Evolutionary conservation across 164 flowering plant genomes (phyloP).

Genomic region (Tinospora cordifolia): DNA sequence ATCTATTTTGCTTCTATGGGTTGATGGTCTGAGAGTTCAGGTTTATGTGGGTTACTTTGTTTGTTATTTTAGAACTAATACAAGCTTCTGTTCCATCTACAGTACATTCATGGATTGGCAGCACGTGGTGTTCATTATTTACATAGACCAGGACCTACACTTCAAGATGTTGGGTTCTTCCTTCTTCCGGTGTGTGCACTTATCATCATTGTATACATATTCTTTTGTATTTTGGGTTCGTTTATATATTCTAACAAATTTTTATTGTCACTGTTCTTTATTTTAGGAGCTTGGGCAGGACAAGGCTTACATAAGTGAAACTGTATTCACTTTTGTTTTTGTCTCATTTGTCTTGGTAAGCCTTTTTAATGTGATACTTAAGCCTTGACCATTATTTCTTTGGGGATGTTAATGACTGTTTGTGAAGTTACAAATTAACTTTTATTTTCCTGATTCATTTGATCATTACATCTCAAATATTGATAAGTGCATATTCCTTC

Average conservation of each 20-base stretch:
- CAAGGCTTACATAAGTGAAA: slow-evolving; percentile 86
- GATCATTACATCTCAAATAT: too few species aligned
- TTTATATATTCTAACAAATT: too few species aligned
- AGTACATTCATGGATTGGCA: slow-evolving; percentile 97
- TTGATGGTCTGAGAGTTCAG: background rate
- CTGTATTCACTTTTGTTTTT: slow-evolving; percentile 66
- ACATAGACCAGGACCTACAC: slow-evolving; percentile 90
- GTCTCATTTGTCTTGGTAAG: slow-evolving; percentile 79
- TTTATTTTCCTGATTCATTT: too few species aligned
- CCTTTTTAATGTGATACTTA: slow-evolving; percentile 3
- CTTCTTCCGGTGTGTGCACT: slow-evolving; percentile 86
- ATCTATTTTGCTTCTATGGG: background rate
- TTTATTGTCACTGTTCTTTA: too few species aligned
- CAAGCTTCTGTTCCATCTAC: slow-evolving; percentile 14
- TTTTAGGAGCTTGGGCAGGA: slow-evolving; percentile 86
- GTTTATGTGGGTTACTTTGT: background rate
- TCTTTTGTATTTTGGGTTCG: too few species aligned
- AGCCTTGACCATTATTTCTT: background rate
- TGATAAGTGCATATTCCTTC: too few species aligned
- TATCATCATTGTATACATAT: too few species aligned
- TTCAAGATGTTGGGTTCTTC: slow-evolving; percentile 85
- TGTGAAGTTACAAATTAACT: too few species aligned
- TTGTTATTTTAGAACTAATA: slow-evolving; percentile 1
- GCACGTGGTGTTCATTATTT: slow-evolving; percentile 96
- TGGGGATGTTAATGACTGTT: too few species aligned